Percentiles rank a stretch among this genome's conserved stretches.
Conservation (phyloP, 2,329 filamentous ascomycete species). For the Tolypocladium ophioglossoides region DNA sequence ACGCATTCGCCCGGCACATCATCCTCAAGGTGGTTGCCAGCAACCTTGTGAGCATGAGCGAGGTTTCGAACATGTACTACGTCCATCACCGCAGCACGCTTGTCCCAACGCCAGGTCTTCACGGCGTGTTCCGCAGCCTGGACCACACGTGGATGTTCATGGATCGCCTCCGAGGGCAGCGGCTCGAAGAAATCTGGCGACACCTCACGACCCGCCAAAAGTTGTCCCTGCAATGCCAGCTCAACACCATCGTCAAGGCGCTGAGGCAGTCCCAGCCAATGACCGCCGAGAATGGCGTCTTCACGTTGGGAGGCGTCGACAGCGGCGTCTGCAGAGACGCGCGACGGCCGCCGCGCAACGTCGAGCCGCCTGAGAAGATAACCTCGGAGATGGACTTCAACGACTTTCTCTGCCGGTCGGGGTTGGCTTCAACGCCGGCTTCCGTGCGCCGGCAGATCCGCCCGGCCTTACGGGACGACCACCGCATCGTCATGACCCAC, state of each 20-base stretch:
- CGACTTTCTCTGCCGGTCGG: not conserved
- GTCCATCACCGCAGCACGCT: rapidly evolving
- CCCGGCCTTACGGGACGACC: not conserved
- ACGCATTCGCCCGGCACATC: too few species aligned
- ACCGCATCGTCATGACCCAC: not conserved
- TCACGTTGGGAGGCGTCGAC: not conserved
- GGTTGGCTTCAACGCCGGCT: too few species aligned
- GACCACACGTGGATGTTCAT: not conserved
- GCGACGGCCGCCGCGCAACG: too few species aligned
- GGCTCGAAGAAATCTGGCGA: not conserved
- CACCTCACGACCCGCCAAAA: not conserved
- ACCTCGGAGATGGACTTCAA: not conserved
- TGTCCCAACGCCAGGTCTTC: too few species aligned
- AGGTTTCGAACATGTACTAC: not conserved
- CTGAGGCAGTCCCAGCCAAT: not conserved
- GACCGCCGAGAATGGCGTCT: too few species aligned
- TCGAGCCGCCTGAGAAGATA: not conserved
- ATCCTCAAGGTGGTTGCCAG: not conserved
- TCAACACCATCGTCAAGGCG: not conserved
- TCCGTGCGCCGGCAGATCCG: not conserved
- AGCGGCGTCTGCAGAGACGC: not conserved
- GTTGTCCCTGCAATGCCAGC: not conserved
- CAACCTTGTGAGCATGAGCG: not conserved
- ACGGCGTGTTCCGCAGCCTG: not conserved
- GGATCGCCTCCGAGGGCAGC: not conserved